These are phyloP conservation scores for Agrocybe pediades DNA, from an alignment of 768 basidiomycete genomes.

Conservation along the genomic window DNA sequence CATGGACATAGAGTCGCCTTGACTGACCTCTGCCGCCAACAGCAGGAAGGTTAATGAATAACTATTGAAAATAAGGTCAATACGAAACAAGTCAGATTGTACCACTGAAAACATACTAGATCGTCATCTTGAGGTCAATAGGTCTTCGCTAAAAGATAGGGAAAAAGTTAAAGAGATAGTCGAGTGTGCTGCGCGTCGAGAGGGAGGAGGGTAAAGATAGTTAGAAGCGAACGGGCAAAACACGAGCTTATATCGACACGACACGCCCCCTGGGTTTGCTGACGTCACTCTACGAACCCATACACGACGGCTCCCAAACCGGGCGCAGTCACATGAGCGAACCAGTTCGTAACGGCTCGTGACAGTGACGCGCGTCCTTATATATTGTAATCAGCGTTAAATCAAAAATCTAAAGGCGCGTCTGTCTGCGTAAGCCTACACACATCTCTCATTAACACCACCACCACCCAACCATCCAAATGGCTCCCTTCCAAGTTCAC, in stretches of 20 bases:
- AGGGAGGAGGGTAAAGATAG: constrained; percentile 17
- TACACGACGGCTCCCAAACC: constrained; percentile 4
- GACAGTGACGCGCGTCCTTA: constrained; percentile 27
- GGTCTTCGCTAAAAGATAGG: not conserved
- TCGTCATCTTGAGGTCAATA: constrained; percentile 35
- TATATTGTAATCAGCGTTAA: constrained; percentile 20
- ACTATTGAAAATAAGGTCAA: constrained; percentile 35
- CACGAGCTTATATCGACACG: constrained; percentile 12
- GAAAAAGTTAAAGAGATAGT: constrained; percentile 1
- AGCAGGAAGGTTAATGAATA: constrained; percentile 82
- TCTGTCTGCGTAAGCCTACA: constrained; percentile 4
- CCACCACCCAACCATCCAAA: constrained; percentile 27
- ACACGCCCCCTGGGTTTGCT: constrained; percentile 6
- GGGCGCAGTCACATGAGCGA: constrained; percentile 1
- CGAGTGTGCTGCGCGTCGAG: constrained; percentile 9
- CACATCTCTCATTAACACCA: constrained; percentile 5
- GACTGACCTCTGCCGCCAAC: constrained; percentile 66
- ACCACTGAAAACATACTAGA: constrained; percentile 37
- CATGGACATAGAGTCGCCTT: not conserved
- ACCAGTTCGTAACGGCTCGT: constrained; percentile 16
- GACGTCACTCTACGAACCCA: constrained; percentile 20
- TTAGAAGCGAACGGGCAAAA: constrained; percentile 1
- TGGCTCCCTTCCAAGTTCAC: constrained; percentile 74
- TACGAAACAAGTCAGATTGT: constrained; percentile 18
- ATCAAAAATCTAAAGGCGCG: constrained; percentile 15